Percentiles rank a stretch among this genome's conserved stretches.
These are phyloP conservation scores for Rhynchospora tenuis DNA, from an alignment of 176 grass and related monocot species.

Conservation along the genomic window DNA sequence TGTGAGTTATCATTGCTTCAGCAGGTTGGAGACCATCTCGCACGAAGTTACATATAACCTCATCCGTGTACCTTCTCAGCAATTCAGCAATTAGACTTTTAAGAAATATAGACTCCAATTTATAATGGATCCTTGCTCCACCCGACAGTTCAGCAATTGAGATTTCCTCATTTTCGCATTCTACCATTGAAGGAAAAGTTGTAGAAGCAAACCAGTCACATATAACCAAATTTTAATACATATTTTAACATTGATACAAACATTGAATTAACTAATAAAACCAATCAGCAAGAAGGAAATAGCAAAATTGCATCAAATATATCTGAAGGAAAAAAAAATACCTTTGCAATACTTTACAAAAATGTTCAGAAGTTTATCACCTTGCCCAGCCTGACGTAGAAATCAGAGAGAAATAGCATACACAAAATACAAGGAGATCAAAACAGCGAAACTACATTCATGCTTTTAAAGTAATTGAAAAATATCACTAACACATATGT, in stretches of 20 bases:
- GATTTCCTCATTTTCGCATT: constrained; percentile 93
- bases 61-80: constrained; percentile 87
- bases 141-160: constrained; percentile 85
- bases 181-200: constrained; percentile 94
- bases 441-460: background rate
- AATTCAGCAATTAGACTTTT: too few species aligned
- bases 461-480: background rate
- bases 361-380: constrained; percentile 91
- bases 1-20: constrained; percentile 88
- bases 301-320: background rate
- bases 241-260: background rate
- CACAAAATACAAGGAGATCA: background rate
- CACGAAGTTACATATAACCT: constrained; percentile 87
- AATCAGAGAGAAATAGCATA: constrained; percentile 23
- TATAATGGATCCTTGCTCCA: constrained; percentile 97
- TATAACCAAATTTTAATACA: background rate
- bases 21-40: constrained; percentile 93
- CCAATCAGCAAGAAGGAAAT: background rate
- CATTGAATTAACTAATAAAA: background rate
- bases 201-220: constrained; percentile 19
- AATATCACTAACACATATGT: background rate
- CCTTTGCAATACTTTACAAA: constrained; percentile 95
- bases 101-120: constrained; percentile 87
- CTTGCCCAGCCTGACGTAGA: constrained; percentile 60
- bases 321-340: constrained; percentile 28